Evolutionary conservation across 345 rosid species (phyloP).

Genomic region (Hypericum androsaemum): DNA sequence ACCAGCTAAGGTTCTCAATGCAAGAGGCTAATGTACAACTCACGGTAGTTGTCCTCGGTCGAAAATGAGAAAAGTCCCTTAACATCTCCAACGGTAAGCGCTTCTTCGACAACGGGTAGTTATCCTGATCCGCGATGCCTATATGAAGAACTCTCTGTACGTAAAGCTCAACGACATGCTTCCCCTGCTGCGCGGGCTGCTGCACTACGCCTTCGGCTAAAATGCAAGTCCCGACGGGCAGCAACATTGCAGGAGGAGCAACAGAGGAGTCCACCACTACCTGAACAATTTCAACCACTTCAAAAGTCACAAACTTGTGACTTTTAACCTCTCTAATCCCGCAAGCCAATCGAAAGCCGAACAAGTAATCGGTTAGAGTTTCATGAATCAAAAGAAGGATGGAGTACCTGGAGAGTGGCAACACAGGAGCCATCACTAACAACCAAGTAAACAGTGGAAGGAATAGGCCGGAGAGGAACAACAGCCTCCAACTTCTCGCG

Average conservation of each 20-base stretch:
- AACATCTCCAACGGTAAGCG: constrained; percentile 55
- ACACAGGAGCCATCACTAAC: constrained; percentile 73
- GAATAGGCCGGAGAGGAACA: constrained; percentile 15
- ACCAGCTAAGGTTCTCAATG: too few species aligned
- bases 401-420: constrained; percentile 45
- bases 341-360: too few species aligned
- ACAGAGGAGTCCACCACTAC: constrained; percentile 53
- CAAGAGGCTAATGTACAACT: background rate
- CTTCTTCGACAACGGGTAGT: constrained; percentile 56
- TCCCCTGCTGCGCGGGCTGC: constrained; percentile 19
- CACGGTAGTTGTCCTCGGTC: constrained; percentile 84
- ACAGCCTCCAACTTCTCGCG: constrained; percentile 36
- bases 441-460: constrained; percentile 28
- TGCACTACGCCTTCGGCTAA: constrained; percentile 54
- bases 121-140: constrained; percentile 52
- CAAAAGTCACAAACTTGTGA: too few species aligned
- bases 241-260: constrained; percentile 34
- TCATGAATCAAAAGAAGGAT: background rate
- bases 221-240: constrained; percentile 57
- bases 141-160: constrained; percentile 63
- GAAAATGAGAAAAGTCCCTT: constrained; percentile 64
- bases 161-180: constrained; percentile 44
- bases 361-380: too few species aligned
- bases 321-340: too few species aligned
- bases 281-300: constrained; percentile 25